Base-by-base conservation (phyloP, 495 filamentous ascomycete species). In the Neurospora sp. region DNA sequence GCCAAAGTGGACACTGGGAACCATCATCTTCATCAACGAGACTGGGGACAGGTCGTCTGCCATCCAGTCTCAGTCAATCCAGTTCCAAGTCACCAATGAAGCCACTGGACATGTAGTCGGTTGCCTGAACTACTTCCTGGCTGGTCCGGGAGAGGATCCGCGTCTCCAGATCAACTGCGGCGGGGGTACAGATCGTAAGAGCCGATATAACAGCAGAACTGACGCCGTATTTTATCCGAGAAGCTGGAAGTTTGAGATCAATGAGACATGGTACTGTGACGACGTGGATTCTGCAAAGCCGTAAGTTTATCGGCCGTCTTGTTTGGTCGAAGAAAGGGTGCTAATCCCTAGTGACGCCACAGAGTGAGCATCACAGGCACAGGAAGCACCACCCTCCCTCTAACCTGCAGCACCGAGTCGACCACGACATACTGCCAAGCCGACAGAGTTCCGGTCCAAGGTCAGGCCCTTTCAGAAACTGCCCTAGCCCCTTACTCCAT, bases 231-330 rank as follows among this genome's bases (percentile, higher is more conserved):
- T 77, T n/a, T 74, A 79, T 46, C 66, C 70, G 11, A 41, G n/a
- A 10, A 78, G 73, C 3, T 69, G 31, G 16, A 16, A 38, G 8
- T 74, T 81, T 6, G 40, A 39, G 11, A 37, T 81, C 27, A 80
- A 76, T 54, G 76, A 81, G 40, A 79, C 80, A 11, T 81, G 79
- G 80, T 81, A 72, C 62, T 81, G 80, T 72, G 79, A 79, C 39
- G 77, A 78, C 31, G 39, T 20, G 7, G 74, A 79, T 71, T 75
- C 79, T 0, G 74, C 72, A n/a, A 80, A 77, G 70, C 79, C 79
- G 78, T 80, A 70, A 74, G 79, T 71, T 6, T 37, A 16, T 18
- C 5, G 16, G 2, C 9, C 18, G 35, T 46, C 41, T 73, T 14
- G 2, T 38, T 20, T 27, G 20, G 20, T 12, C 4, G 10, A 16